Conservation (phyloP, 1,284 basidiomycete genomes). For the Xerocomus amazonicus region DNA sequence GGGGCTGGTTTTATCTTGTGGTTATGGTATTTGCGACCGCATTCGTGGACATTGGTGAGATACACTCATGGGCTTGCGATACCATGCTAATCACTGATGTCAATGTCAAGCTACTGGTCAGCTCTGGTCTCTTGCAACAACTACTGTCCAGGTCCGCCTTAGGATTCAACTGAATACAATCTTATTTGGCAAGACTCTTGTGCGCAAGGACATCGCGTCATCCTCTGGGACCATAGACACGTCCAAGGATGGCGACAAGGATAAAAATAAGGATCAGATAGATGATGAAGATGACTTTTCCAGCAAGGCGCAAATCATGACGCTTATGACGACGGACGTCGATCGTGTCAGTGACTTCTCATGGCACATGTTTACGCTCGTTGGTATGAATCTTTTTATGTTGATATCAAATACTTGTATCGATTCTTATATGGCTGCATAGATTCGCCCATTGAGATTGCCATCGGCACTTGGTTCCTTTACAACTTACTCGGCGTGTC, state of each 20-base stretch:
- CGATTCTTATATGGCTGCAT: conserved; percentile 17
- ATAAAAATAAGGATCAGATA: conserved; percentile 33
- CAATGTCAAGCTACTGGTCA: conserved; percentile 40
- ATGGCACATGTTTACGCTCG: conserved; percentile 71
- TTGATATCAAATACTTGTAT: background rate
- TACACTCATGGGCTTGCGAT: background rate
- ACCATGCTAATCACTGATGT: conserved; percentile 4
- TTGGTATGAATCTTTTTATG: conserved; percentile 40
- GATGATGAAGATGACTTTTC: conserved; percentile 75
- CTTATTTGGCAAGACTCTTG: conserved; percentile 85
- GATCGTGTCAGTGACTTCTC: conserved; percentile 85
- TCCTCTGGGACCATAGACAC: conserved; percentile 39
- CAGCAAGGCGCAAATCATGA: conserved; percentile 85
- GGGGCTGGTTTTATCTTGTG: conserved; percentile 73
- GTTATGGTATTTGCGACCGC: conserved; percentile 69
- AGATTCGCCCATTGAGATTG: conserved; percentile 86
- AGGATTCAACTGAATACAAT: conserved; percentile 82
- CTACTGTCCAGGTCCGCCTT: conserved; percentile 68
- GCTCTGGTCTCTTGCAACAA: conserved; percentile 72
- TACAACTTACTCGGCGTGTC: conserved; percentile 80
- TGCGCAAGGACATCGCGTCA: conserved; percentile 82
- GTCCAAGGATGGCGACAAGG: conserved; percentile 24
- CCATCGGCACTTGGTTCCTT: conserved; percentile 77
- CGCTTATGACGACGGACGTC: conserved; percentile 68
- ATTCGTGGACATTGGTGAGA: conserved; percentile 55